A percentile compares a stretch with the other conserved stretches of the same genome.
These are phyloP conservation scores for Bipolaris gigantea DNA, from an alignment of 2,329 filamentous ascomycete genomes.

Conservation along the genomic window DNA sequence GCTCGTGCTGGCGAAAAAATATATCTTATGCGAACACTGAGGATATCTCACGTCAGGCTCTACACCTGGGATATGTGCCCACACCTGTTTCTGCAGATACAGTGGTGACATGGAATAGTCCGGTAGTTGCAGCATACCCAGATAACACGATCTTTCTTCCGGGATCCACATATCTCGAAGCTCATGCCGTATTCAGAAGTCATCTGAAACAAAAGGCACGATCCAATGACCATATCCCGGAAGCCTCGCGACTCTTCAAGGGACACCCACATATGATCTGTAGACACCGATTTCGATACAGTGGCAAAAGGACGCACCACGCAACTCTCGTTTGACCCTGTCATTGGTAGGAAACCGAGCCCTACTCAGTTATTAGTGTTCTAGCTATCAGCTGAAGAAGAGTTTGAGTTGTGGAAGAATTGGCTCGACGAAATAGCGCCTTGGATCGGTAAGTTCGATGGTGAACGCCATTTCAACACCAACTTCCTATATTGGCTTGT, in stretches of 20 bases:
- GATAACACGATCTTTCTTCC: constrained; percentile 17
- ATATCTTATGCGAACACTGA: not conserved
- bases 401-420: constrained; percentile 33
- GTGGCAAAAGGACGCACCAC: not conserved
- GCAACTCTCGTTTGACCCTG: not conserved
- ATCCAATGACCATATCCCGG: constrained; percentile 12
- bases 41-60: not conserved
- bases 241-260: constrained; percentile 12
- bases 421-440: constrained; percentile 58
- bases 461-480: constrained; percentile 56
- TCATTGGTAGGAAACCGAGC: not conserved
- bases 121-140: constrained; percentile 1
- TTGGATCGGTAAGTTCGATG: constrained; percentile 62
- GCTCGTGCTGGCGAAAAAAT: not conserved
- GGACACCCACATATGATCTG: not conserved
- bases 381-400: constrained; percentile 14
- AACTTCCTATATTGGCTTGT: constrained; percentile 55
- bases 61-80: not conserved
- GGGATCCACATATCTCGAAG: constrained; percentile 22
- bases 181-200: constrained; percentile 21
- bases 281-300: not conserved
- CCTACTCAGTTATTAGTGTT: not conserved
- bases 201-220: constrained; percentile 21
- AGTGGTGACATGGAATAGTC: constrained; percentile 3
- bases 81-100: not conserved